phyloP scores from a whole-genome alignment of 768 basidiomycete genomes.

The Xerocomellus chrysenteron region DNA sequence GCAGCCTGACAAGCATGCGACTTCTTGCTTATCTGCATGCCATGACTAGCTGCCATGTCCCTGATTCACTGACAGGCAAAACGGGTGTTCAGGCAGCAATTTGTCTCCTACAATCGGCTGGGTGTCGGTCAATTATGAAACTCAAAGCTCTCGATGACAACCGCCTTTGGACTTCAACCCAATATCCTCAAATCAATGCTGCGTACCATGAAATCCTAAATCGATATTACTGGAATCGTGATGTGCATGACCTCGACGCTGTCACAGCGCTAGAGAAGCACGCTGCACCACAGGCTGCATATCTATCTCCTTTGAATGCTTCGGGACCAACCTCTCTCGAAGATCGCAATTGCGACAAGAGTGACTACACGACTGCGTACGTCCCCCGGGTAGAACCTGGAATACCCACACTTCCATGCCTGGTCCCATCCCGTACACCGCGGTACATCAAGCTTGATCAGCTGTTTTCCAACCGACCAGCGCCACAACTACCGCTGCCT shows the following conservation, averaged over 20 bases:
- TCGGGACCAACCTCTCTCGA: neutral
- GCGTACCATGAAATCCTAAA: neutral
- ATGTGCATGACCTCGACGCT: too few species aligned
- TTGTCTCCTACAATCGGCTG: neutral
- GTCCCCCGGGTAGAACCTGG: too few species aligned
- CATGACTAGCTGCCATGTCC: neutral
- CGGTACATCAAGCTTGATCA: neutral
- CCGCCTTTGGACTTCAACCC: neutral
- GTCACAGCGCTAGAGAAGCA: neutral
- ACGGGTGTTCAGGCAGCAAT: neutral
- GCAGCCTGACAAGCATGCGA: neutral
- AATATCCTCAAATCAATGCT: neutral
- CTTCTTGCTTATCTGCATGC: neutral
- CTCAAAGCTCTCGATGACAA: constrained; percentile 8
- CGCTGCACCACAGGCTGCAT: neutral
- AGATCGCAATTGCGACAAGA: neutral
- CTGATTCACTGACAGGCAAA: neutral
- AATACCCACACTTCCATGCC: neutral
- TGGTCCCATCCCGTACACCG: rapidly evolving
- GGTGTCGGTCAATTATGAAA: constrained; percentile 38
- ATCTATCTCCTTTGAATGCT: neutral
- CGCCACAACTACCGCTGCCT: neutral
- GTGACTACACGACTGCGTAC: too few species aligned
- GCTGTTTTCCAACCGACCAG: neutral
- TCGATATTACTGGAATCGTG: neutral